These are phyloP conservation scores for Periconia macrospinosa DNA, from an alignment of 2,329 filamentous ascomycete species.

Conservation along the genomic window DNA sequence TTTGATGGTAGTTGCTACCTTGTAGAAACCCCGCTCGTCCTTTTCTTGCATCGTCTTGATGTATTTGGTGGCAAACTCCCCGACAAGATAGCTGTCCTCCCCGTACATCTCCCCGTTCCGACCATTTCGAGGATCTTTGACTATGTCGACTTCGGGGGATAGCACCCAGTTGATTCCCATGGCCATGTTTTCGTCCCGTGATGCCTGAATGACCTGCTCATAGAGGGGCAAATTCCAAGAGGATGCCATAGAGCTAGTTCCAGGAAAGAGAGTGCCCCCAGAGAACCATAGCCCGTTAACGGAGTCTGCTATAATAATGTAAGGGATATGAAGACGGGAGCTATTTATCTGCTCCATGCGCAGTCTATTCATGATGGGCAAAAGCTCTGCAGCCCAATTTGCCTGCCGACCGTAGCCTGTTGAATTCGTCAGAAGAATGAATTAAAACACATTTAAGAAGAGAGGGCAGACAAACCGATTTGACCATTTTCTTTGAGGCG, in stretches of 20 bases:
- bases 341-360: too few relatives aligned
- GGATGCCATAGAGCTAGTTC: slow-evolving; percentile 31
- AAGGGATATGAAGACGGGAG: neutral
- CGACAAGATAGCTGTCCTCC: slow-evolving; percentile 36
- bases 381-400: too few relatives aligned
- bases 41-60: slow-evolving; percentile 42
- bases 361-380: too few relatives aligned
- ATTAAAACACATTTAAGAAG: too few relatives aligned
- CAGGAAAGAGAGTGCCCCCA: slow-evolving; percentile 37
- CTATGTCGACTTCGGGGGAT: slow-evolving; percentile 37
- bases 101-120: slow-evolving; percentile 31
- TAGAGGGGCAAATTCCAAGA: slow-evolving; percentile 37
- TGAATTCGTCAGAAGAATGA: too few relatives aligned
- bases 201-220: slow-evolving; percentile 25
- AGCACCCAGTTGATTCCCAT: slow-evolving; percentile 40
- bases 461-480: too few relatives aligned
- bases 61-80: slow-evolving; percentile 36
- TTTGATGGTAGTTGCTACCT: slow-evolving; percentile 43
- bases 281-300: slow-evolving; percentile 35
- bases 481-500: too few relatives aligned
- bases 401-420: too few relatives aligned
- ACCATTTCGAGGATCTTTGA: slow-evolving; percentile 35
- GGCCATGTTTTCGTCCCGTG: slow-evolving; percentile 36
- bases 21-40: slow-evolving; percentile 35
- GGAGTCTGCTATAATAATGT: slow-evolving; percentile 29